Conservation (phyloP, 768 basidiomycete species). For the Tylopilus rubrobrunneus region DNA sequence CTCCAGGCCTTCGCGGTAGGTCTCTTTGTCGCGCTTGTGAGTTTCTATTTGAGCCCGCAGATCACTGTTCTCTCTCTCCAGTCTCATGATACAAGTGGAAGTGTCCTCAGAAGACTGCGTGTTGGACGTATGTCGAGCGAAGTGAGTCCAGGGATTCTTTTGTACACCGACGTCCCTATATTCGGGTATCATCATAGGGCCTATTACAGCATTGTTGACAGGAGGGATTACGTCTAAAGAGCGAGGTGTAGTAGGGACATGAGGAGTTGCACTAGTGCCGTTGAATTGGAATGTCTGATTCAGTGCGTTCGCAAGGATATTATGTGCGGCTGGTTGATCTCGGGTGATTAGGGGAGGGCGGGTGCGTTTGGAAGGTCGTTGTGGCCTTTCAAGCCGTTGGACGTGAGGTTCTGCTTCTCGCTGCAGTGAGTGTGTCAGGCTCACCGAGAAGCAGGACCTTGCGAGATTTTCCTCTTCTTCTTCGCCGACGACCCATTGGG, state of each 20-base stretch:
- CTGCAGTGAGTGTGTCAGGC: slow-evolving; percentile 26
- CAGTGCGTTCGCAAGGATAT: slow-evolving; percentile 22
- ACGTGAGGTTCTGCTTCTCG: slow-evolving; percentile 28
- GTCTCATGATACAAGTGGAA: slow-evolving; percentile 13
- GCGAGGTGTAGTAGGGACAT: slow-evolving; percentile 5
- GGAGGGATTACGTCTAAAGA: neutral
- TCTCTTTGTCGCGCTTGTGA: slow-evolving; percentile 5
- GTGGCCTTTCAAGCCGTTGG: slow-evolving; percentile 22
- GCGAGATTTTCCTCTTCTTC: slow-evolving; percentile 19
- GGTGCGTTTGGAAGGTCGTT: slow-evolving; percentile 1
- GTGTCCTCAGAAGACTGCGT: slow-evolving; percentile 1
- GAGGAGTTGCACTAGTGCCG: slow-evolving; percentile 10
- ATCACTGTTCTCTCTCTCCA: slow-evolving; percentile 16
- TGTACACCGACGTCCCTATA: slow-evolving; percentile 25
- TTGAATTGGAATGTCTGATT: slow-evolving; percentile 28
- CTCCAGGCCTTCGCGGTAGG: slow-evolving; percentile 4
- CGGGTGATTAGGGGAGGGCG: neutral
- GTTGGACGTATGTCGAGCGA: slow-evolving; percentile 13
- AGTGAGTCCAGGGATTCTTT: slow-evolving; percentile 13
- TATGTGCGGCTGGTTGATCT: slow-evolving; percentile 1
- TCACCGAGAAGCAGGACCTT: slow-evolving; percentile 31
- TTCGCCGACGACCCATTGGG: neutral
- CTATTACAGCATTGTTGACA: slow-evolving; percentile 1
- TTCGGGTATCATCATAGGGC: slow-evolving; percentile 1
- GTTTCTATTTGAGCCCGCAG: slow-evolving; percentile 9